phyloP scores from a whole-genome alignment of 345 rosid genomes.

The Sisymbrium altissimum region DNA sequence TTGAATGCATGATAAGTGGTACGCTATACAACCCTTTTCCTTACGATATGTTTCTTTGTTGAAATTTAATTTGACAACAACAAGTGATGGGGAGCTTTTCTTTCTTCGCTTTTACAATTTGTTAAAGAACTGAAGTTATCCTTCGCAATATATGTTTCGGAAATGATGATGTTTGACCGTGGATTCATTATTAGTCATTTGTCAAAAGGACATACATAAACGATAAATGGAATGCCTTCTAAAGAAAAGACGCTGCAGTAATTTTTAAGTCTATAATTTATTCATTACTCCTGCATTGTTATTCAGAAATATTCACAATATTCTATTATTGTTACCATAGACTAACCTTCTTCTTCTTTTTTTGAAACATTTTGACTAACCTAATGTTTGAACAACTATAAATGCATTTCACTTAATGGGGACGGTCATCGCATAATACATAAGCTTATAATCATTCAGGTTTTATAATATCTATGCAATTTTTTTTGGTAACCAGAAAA shows the following conservation, averaged over 20 bases:
- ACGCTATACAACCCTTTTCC: conserved; percentile 2
- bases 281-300: background rate
- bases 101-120: background rate
- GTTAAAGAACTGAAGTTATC: background rate
- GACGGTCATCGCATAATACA: background rate
- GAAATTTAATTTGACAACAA: background rate
- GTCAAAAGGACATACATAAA: background rate
- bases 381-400: background rate
- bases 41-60: background rate
- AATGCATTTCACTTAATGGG: background rate
- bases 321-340: background rate
- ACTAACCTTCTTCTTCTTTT: no score
- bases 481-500: background rate
- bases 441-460: background rate
- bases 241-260: background rate
- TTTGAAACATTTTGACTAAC: no score
- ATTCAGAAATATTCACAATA: background rate
- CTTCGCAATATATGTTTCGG: background rate
- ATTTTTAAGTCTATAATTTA: background rate
- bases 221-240: background rate
- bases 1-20: conserved; percentile 12
- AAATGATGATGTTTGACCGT: background rate
- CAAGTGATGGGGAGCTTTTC: conserved; percentile 4
- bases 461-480: background rate
- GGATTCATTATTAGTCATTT: background rate